These are phyloP conservation scores for Fusarium fujikuroi DNA, from an alignment of 2,329 filamentous ascomycete species.

Conservation along the genomic window DNA sequence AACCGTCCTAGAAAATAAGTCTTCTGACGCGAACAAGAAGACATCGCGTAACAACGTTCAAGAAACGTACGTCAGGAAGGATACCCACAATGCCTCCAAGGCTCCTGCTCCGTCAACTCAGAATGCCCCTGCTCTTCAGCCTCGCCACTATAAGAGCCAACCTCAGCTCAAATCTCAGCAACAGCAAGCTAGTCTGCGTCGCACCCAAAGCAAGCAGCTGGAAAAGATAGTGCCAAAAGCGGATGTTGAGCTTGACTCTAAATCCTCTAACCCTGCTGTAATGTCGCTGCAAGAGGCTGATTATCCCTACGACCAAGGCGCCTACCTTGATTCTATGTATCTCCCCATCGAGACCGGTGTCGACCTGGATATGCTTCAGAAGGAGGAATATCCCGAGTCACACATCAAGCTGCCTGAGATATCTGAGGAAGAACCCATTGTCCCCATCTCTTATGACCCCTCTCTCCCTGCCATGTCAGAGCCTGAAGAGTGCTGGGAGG, in stretches of 20 bases:
- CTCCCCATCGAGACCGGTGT: slow-evolving; percentile 41
- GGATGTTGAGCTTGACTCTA: slow-evolving; percentile 26
- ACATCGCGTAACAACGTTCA: slow-evolving; percentile 24
- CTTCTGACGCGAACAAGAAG: slow-evolving; percentile 43
- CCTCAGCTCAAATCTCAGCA: slow-evolving; percentile 60
- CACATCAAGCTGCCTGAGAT: slow-evolving; percentile 47
- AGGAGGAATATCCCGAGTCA: slow-evolving; percentile 39
- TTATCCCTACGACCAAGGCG: slow-evolving; percentile 41
- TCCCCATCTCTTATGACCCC: slow-evolving; percentile 35
- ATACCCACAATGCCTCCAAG: slow-evolving; percentile 31
- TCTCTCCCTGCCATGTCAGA: slow-evolving; percentile 49
- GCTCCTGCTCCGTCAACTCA: slow-evolving; percentile 24
- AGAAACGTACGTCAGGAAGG: slow-evolving; percentile 36
- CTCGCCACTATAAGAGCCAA: slow-evolving; percentile 65
- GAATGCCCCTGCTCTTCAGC: slow-evolving; percentile 47
- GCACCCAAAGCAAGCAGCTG: slow-evolving; percentile 58
- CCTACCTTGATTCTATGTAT: slow-evolving; percentile 45
- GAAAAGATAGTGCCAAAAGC: slow-evolving; percentile 40
- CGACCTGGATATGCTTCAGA: slow-evolving; percentile 38
- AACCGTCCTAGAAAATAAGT: slow-evolving; percentile 38
- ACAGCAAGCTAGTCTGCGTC: slow-evolving; percentile 53
- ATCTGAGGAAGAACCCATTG: slow-evolving; percentile 45
- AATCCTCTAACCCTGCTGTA: slow-evolving; percentile 17
- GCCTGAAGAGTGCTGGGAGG: slow-evolving; percentile 79
- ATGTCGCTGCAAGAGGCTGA: slow-evolving; percentile 30